These are phyloP conservation scores for Fusarium sp. DNA, from an alignment of 2,329 filamentous ascomycete genomes.

Conservation along the genomic window DNA sequence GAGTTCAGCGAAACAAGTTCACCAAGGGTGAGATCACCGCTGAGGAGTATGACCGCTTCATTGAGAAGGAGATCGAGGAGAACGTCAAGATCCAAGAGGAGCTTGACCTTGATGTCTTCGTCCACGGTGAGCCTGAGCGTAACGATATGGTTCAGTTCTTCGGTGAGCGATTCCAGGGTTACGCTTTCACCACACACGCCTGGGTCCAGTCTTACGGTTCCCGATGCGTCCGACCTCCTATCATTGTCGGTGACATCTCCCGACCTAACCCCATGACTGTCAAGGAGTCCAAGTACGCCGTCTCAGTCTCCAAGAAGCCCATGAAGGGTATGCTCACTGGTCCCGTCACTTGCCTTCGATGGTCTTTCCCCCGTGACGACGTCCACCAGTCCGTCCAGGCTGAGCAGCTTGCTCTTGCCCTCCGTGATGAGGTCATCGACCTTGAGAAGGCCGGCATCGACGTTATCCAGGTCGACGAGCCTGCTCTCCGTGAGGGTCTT, in stretches of 20 bases:
- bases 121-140: conserved; percentile 99
- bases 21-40: conserved; percentile 97
- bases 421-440: conserved; percentile 98
- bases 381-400: conserved; percentile 99
- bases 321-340: conserved; percentile 99
- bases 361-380: conserved; percentile 99
- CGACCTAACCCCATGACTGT: conserved; percentile 98
- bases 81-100: conserved; percentile 98
- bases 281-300: conserved; percentile 99
- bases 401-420: conserved; percentile 97
- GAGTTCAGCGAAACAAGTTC: conserved; percentile 95
- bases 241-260: conserved; percentile 98
- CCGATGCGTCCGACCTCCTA: conserved; percentile 96
- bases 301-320: conserved; percentile 95
- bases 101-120: conserved; percentile 95
- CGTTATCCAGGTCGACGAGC: conserved; percentile 99
- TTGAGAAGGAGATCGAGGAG: conserved; percentile 97
- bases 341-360: conserved; percentile 97
- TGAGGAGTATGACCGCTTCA: conserved; percentile 97
- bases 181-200: conserved; percentile 98
- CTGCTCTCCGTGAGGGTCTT: conserved; percentile 98
- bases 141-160: conserved; percentile 99
- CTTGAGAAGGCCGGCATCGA: conserved; percentile 96
- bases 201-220: conserved; percentile 99
- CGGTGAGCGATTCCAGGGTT: conserved; percentile 95